Conservation (phyloP, 306 rosid genomes). For the Castanea sativa region DNA sequence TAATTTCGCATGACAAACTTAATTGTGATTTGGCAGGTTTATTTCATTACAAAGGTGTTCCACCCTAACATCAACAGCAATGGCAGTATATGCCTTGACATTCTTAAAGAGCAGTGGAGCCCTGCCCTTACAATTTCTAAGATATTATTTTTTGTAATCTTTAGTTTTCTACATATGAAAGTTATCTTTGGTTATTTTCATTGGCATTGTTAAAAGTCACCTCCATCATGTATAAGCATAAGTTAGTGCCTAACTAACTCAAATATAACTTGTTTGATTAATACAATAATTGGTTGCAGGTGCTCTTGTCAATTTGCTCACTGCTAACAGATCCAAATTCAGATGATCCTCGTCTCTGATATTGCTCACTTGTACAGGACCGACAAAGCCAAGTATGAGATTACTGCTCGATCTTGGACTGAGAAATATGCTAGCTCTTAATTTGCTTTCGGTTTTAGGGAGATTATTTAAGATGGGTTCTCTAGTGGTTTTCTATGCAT, state of each 20-base stretch:
- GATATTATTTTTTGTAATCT: slow-evolving; percentile 1
- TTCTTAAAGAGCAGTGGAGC: slow-evolving; percentile 38
- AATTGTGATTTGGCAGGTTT: slow-evolving; percentile 35
- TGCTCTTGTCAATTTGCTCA: slow-evolving; percentile 53
- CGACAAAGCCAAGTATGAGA: slow-evolving; percentile 53
- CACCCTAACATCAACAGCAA: slow-evolving; percentile 61
- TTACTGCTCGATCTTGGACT: slow-evolving; percentile 56
- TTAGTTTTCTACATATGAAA: background rate
- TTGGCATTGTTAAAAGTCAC: background rate
- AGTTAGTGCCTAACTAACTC: no score
- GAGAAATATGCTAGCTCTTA: slow-evolving; percentile 41
- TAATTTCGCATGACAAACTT: background rate
- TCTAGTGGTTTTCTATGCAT: no score
- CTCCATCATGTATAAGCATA: background rate
- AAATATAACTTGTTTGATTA: background rate
- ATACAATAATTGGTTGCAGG: slow-evolving; percentile 21
- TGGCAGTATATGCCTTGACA: slow-evolving; percentile 56
- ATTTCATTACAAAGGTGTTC: slow-evolving; percentile 51
- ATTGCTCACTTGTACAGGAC: slow-evolving; percentile 54
- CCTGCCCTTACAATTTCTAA: slow-evolving; percentile 35
- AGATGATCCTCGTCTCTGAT: slow-evolving; percentile 57
- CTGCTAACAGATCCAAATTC: slow-evolving; percentile 59
- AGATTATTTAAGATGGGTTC: background rate
- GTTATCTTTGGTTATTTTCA: background rate
- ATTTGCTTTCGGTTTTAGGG: slow-evolving; percentile 2